phyloP scores from a whole-genome alignment of 345 rosid genomes.

The Brassica nigra region DNA sequence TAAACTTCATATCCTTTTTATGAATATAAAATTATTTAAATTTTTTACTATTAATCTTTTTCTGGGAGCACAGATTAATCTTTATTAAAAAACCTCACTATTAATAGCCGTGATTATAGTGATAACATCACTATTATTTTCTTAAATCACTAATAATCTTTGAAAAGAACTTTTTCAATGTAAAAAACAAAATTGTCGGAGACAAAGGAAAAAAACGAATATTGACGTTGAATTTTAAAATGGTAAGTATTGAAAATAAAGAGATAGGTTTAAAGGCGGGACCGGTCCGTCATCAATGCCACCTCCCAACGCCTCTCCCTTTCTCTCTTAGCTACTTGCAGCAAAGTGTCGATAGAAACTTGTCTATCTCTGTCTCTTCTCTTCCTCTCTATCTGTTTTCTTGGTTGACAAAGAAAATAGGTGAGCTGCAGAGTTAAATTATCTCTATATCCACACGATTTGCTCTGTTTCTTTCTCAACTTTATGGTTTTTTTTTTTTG shows the following conservation, averaged over 20 bases:
- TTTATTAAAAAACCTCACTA: background rate
- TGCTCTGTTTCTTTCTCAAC: conserved; percentile 43
- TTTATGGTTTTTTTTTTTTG: background rate
- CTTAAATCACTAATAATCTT: background rate
- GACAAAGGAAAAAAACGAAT: background rate
- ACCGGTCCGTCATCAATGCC: conserved; percentile 36
- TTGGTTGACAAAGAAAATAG: conserved; percentile 24
- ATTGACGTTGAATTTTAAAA: conserved; percentile 1
- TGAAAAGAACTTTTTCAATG: background rate
- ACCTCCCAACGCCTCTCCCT: conserved; percentile 32
- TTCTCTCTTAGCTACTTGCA: conserved; percentile 36
- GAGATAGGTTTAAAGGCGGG: conserved; percentile 39
- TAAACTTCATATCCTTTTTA: background rate
- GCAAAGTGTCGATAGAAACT: conserved; percentile 15
- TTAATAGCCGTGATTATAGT: background rate
- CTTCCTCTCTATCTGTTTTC: conserved; percentile 9
- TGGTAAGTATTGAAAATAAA: background rate
- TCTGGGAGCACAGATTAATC: background rate
- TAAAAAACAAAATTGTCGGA: conserved; percentile 4
- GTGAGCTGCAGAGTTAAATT: conserved; percentile 7
- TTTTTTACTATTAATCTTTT: background rate
- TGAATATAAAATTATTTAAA: too few species aligned
- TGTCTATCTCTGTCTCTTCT: conserved; percentile 21
- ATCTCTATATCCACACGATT: conserved; percentile 15
- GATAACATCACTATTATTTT: background rate